Conservation (phyloP, 108 stramenopile species). For the Phaeodactylum tricornutum region DNA sequence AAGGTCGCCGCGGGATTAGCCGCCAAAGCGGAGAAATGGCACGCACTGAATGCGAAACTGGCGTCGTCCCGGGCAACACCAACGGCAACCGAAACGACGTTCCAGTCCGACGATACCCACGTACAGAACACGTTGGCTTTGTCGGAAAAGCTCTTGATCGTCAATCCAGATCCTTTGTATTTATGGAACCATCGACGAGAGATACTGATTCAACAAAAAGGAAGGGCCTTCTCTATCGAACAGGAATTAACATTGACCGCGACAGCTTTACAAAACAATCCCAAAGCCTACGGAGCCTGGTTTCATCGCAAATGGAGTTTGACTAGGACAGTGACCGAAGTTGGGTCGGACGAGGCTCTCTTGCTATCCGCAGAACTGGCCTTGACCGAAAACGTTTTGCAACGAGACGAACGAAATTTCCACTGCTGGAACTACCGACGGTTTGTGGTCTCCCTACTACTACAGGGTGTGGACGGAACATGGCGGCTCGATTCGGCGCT, state of each 20-base stretch:
- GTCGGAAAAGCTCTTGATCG: conserved; percentile 67
- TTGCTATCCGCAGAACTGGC: neutral
- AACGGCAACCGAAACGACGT: too few species aligned
- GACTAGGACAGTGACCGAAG: neutral
- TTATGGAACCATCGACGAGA: conserved; percentile 96
- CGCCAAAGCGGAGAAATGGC: conserved; percentile 72
- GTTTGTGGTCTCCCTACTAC: conserved; percentile 39
- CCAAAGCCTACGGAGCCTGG: conserved; percentile 96
- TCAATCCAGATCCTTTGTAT: conserved; percentile 91
- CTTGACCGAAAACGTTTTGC: conserved; percentile 50
- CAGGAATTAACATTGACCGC: conserved; percentile 61
- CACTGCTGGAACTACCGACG: conserved; percentile 98
- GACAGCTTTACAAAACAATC: conserved; percentile 78
- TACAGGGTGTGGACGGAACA: neutral
- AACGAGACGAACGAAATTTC: conserved; percentile 93
- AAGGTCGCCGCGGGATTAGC: conserved; percentile 41
- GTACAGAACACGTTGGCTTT: conserved; percentile 42
- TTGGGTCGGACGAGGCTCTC: neutral
- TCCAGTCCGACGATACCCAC: conserved; percentile 20
- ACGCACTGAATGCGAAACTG: conserved; percentile 33
- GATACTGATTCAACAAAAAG: conserved; percentile 23
- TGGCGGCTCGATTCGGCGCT: neutral
- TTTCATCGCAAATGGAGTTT: conserved; percentile 97
- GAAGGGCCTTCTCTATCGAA: conserved; percentile 9
- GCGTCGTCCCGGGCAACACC: conserved; percentile 6